Evolutionary conservation across 1,139 yeast genomes (phyloP), one percentile per base, ranked within the genome.

Genomic region (Meyerozyma smithsonii): DNA sequence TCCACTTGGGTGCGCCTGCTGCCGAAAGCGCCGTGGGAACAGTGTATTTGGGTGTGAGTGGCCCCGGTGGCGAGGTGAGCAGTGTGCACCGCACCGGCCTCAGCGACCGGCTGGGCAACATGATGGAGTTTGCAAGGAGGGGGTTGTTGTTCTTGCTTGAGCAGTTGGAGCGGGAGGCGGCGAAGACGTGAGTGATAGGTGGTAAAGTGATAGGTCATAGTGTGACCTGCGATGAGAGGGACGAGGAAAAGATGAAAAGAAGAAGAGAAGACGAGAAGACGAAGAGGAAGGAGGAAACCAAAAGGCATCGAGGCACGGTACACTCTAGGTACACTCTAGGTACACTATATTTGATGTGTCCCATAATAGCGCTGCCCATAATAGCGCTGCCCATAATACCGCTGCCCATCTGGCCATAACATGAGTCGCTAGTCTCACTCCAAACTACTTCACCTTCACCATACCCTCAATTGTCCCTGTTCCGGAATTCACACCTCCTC

Each of bases 41-140:
- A 1, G 92, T 82, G 0, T 87, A 71, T 54, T 61, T 86, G 36
- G 95, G 89, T 3, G 66, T 86, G 36, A 73, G 81, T 21, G 87
- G 92, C 0, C 89, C 92, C 1, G 55, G 55, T 19, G 79, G 80
- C 6, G 84, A 81, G 46, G 60, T 62, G 3, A 73, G 87, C 6
- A 62, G 69, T 33, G 61, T 63, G n/a, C 59, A 65, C 37, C 56
- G 61, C 38, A 81, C 89, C 0, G 71, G 70, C 0, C 51, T 52
- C 24, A 52, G 46, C 10, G 81, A 77, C 41, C 67, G 95, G 42
- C 66, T 85, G 0, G 55, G 54, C 19, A 87, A 86, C 55, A 87
- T 87, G 95, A 79, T 77, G 39, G 65, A 70, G 46, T 87, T 87
- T 66, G 95, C 95, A 4, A 66, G 64, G 39, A 55, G 69, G 39